Base-by-base conservation (phyloP, 2,329 filamentous ascomycete species). In the Aureobasidium sp. region DNA sequence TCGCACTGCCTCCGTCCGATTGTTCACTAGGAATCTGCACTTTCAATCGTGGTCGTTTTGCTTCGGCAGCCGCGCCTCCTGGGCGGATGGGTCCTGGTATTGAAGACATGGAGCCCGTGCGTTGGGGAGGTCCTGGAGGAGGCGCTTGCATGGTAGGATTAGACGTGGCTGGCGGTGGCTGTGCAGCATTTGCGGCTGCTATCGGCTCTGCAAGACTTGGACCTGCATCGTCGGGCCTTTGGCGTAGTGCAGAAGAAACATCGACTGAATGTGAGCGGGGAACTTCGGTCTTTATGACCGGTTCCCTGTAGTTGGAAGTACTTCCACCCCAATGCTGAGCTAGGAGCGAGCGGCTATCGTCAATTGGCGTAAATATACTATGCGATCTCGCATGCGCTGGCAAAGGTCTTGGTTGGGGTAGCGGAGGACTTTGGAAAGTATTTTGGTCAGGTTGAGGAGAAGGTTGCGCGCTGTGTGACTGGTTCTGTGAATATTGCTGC, bases 331-430 rank as follows among this genome's bases (percentile, higher is more conserved):
- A 87, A 72, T 96, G 91, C 66, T 93, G 90, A 14, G 90, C 91
- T 47, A 97, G 77, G 63, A 97, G 87, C 1, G 92, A 97, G 53
- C 90, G 84, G 68, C 89, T 91, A 72, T 96, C 92, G 69, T 97
- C 94, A 65, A 99, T 96, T 0, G 94, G 94, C 0, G 94, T 99
- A 72, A 97, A 97, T 64, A 99, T 97, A 73, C 92, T 97, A 72
- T 92, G 88, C 25, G 88, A 87, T 73, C 92, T 92, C 37, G 81
- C 76, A 37, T 77, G 74, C 22, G 71, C 76, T 8, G 81, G 79
- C 3, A 83, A 68, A 6, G 89, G 87, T 69, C 87, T 89, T 2
- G 88, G 87, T 65, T 89, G 78, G 48, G 62, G 85, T 77, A 72
- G 80, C 72, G 67, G 84, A 65, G 70, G 82, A 73, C 74, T 85